These are phyloP conservation scores for Microbotryomycetes sp. DNA, from an alignment of 1,284 basidiomycete species.

Conservation along the genomic window DNA sequence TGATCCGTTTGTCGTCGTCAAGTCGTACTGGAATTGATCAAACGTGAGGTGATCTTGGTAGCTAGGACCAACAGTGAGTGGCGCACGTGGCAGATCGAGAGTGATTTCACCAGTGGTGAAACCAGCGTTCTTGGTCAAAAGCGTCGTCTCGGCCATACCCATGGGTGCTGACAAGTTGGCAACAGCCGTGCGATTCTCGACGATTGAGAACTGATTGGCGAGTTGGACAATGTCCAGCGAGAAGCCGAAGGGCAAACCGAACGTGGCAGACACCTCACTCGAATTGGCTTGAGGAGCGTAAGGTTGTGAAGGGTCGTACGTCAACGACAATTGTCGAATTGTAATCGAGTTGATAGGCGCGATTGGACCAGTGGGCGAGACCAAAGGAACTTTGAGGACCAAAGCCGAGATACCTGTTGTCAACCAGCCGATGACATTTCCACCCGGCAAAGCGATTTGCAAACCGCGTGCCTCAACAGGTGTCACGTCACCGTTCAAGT, in stretches of 20 bases:
- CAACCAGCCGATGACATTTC: slow-evolving; percentile 62
- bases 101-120: slow-evolving; percentile 62
- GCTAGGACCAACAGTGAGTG: slow-evolving; percentile 50
- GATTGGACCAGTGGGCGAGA: slow-evolving; percentile 50
- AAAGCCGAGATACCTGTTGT: slow-evolving; percentile 57
- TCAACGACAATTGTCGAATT: slow-evolving; percentile 58
- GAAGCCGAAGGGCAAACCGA: slow-evolving; percentile 74
- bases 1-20: slow-evolving; percentile 48
- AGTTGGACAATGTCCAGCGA: slow-evolving; percentile 58
- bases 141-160: slow-evolving; percentile 18
- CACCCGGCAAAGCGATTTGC: slow-evolving; percentile 51
- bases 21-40: slow-evolving; percentile 40
- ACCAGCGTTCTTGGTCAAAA: slow-evolving; percentile 40
- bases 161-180: slow-evolving; percentile 51
- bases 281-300: slow-evolving; percentile 59
- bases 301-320: slow-evolving; percentile 53
- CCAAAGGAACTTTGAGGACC: slow-evolving; percentile 53
- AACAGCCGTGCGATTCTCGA: slow-evolving; percentile 50
- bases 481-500: slow-evolving; percentile 60
- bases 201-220: slow-evolving; percentile 59
- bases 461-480: slow-evolving; percentile 57
- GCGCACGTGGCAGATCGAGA: slow-evolving; percentile 57
- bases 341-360: slow-evolving; percentile 61
- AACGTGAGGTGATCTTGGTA: slow-evolving; percentile 47
- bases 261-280: slow-evolving; percentile 54